Evolutionary conservation across 257 asterid species (phyloP).

Genomic region (Cruciata laevipes): DNA sequence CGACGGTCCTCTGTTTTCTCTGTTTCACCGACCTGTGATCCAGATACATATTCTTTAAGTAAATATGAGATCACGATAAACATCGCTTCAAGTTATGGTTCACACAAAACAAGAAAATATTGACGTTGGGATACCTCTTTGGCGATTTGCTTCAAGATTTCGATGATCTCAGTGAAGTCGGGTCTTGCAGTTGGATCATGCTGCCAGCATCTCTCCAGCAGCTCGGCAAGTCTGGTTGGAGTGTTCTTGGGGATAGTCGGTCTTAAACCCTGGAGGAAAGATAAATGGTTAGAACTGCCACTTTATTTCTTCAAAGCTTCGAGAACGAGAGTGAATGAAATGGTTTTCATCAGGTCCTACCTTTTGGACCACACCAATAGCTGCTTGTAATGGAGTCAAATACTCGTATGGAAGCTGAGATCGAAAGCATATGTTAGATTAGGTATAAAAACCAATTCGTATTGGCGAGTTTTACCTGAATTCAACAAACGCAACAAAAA

Average conservation of each 20-base stretch:
- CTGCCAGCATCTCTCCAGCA: constrained; percentile 95
- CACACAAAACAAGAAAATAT: not conserved
- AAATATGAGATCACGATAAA: not conserved
- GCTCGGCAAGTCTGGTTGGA: constrained; percentile 67
- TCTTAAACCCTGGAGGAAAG: constrained; percentile 58
- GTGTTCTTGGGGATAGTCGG: constrained; percentile 79
- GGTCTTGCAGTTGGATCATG: constrained; percentile 79
- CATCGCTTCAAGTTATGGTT: not conserved
- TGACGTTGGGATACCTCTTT: constrained; percentile 52
- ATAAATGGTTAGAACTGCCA: not conserved
- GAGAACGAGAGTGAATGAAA: not conserved
- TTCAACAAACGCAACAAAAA: constrained; percentile 6
- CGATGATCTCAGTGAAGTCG: constrained; percentile 72
- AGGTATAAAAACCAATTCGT: constrained; percentile 1
- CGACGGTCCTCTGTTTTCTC: constrained; percentile 37
- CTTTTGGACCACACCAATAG: constrained; percentile 97
- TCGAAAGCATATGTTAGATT: constrained; percentile 1
- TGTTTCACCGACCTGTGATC: constrained; percentile 72
- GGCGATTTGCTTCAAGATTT: constrained; percentile 44
- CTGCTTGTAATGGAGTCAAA: constrained; percentile 94
- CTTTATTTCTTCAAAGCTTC: not conserved
- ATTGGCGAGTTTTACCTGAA: not conserved
- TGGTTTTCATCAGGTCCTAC: constrained; percentile 29
- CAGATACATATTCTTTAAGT: constrained; percentile 4
- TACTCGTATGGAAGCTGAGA: constrained; percentile 90